Evolutionary conservation across 371 early-diverging fungal genomes (phyloP), one percentile per base, ranked within the genome.

Genomic region (Phascolomyces articulosus): DNA sequence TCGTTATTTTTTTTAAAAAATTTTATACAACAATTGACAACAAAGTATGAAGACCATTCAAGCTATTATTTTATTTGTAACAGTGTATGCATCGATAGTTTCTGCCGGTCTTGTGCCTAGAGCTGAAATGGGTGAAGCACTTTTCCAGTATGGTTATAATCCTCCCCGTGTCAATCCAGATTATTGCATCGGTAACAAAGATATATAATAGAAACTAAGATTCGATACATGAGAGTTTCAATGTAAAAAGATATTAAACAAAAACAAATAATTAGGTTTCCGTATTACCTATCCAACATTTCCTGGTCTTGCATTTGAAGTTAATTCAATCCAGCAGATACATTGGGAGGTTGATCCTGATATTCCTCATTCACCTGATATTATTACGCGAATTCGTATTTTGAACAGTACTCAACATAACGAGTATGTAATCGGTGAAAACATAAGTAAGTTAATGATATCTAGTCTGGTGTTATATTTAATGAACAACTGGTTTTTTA

Each of bases 101-200:
- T 40, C 47, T 13, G 60, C 48, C 4, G 40, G 18, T 29, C 7
- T 59, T 18, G 28, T 59, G 15, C 60, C 48, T n/a, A 20, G 60
- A n/a, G 60, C 60, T 16, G 78, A 80, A 62, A 26, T 31, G 0
- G 76, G 73, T 26, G 78, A 82, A 54, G 76, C 76, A 2, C 56
- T 82, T 34, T 67, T 79, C 70, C 63, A 64, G 47, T 79, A 68
- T 54, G 82, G 82, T 20, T 77, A 79, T 55, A 79, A 79, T 40
- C 82, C 82, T 23, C 82, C 82, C 29, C 82, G 82, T 48, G 70
- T 74, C 15, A 82, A 82, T 27, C 82, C 82, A 15, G 79, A 75
- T 6, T 74, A 79, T 47, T 82, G 82, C 51, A 58, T 62, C 27
- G 82, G 82, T 66, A 68, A 11, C 9, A 24, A 20, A 7, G 16